These are phyloP conservation scores for Stereum hirsutum DNA, from an alignment of 1,284 basidiomycete species.

Conservation along the genomic window DNA sequence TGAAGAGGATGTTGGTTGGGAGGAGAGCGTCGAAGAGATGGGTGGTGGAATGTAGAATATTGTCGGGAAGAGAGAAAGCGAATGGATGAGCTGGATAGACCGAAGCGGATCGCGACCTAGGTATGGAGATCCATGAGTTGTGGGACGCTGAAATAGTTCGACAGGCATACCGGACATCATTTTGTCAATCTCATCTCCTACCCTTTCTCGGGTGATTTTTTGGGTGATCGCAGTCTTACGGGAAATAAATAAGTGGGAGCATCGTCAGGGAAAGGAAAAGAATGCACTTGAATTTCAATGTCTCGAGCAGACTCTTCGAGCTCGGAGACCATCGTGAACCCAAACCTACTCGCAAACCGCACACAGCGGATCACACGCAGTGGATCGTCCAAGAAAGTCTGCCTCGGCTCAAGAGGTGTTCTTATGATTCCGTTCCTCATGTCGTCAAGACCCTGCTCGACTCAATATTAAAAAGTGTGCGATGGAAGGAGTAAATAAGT, in stretches of 20 bases:
- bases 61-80: constrained; percentile 58
- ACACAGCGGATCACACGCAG: constrained; percentile 86
- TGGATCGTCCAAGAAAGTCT: constrained; percentile 95
- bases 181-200: constrained; percentile 84
- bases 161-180: constrained; percentile 70
- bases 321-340: constrained; percentile 73
- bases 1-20: constrained; percentile 22
- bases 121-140: neutral
- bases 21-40: constrained; percentile 36
- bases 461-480: neutral
- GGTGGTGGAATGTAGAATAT: constrained; percentile 57
- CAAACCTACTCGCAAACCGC: constrained; percentile 87
- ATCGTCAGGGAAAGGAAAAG: neutral
- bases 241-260: constrained; percentile 2
- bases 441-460: constrained; percentile 71
- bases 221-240: constrained; percentile 60
- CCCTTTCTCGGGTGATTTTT: constrained; percentile 86
- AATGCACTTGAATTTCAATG: constrained; percentile 56
- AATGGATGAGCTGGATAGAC: constrained; percentile 66
- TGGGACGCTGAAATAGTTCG: neutral
- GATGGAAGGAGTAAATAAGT: neutral
- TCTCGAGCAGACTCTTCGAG: constrained; percentile 62
- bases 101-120: constrained; percentile 65
- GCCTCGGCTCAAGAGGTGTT: constrained; percentile 80
- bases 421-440: constrained; percentile 75